phyloP scores from a whole-genome alignment of 83 land plant species.

The Diphasiastrum complanatum region DNA sequence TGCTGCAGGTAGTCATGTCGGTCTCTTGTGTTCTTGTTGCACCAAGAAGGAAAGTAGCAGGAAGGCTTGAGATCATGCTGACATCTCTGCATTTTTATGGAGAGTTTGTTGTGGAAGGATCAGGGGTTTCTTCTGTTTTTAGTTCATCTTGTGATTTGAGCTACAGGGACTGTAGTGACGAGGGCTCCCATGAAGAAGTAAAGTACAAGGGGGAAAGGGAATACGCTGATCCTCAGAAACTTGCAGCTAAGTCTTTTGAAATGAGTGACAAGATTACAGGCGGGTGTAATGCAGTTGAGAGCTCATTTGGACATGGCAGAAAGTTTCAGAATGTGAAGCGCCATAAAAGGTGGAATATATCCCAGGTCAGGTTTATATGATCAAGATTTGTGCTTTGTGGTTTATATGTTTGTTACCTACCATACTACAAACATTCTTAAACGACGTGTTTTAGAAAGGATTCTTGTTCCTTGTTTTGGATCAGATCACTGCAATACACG shows the following conservation, averaged over 20 bases:
- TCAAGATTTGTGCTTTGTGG: not conserved
- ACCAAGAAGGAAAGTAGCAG: conserved; percentile 91
- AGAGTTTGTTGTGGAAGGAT: conserved; percentile 91
- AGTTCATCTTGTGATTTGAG: conserved; percentile 36
- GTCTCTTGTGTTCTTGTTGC: conserved; percentile 71
- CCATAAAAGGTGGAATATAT: conserved; percentile 76
- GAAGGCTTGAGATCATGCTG: conserved; percentile 63
- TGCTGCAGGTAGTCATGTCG: conserved; percentile 65
- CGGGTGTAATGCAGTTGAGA: conserved; percentile 2
- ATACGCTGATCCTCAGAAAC: too few relatives aligned
- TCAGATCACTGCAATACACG: conserved; percentile 73
- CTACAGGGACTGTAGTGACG: conserved; percentile 2
- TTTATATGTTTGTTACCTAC: not conserved
- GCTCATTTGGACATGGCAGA: conserved; percentile 24
- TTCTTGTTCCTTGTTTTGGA: too few relatives aligned
- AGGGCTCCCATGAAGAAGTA: too few relatives aligned
- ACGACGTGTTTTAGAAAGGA: too few relatives aligned
- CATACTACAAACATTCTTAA: too few relatives aligned
- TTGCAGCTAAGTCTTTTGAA: too few relatives aligned
- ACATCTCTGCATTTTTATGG: conserved; percentile 70
- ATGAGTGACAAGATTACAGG: conserved; percentile 25
- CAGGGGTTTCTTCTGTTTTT: conserved; percentile 83
- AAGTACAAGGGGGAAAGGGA: too few relatives aligned
- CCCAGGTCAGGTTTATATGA: conserved; percentile 44
- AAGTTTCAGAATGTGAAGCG: conserved; percentile 54